Conservation (phyloP, 192 early-diverging fungal species). For the Glomus cerebriforme region DNA sequence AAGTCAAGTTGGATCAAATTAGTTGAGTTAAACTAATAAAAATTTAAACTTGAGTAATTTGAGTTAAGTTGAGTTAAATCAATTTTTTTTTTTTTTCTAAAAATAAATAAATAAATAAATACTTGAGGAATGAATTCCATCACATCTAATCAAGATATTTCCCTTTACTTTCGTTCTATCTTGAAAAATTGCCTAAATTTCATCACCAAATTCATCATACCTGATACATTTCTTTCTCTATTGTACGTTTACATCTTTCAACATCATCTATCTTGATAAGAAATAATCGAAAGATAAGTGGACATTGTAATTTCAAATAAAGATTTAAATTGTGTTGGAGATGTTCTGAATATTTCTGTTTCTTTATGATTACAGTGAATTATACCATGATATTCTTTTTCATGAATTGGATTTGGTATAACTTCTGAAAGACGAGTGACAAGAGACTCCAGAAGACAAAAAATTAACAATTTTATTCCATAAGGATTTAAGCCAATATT, state of each 20-base stretch:
- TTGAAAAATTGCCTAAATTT: slow-evolving; percentile 10
- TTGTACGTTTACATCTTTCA: background rate
- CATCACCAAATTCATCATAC: slow-evolving; percentile 6
- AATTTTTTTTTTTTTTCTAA: background rate
- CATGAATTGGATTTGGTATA: background rate
- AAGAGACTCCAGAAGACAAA: background rate
- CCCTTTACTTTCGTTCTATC: slow-evolving; percentile 10
- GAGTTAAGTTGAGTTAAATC: no score
- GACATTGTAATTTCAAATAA: background rate
- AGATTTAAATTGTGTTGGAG: background rate
- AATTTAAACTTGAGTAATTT: no score
- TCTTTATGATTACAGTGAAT: background rate
- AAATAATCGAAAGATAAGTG: background rate
- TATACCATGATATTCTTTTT: background rate
- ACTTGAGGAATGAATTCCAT: slow-evolving; percentile 18
- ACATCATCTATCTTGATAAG: background rate
- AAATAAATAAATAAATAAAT: slow-evolving; percentile 5
- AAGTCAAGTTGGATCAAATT: no score
- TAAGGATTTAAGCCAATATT: background rate
- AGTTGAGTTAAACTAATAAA: no score
- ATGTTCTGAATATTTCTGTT: background rate
- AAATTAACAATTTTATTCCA: background rate
- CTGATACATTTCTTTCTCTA: slow-evolving; percentile 4
- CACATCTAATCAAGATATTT: background rate
- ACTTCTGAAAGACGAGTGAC: background rate